phyloP scores from a whole-genome alignment of 441 rosid species.

The Cnidoscolus chayamansa region DNA sequence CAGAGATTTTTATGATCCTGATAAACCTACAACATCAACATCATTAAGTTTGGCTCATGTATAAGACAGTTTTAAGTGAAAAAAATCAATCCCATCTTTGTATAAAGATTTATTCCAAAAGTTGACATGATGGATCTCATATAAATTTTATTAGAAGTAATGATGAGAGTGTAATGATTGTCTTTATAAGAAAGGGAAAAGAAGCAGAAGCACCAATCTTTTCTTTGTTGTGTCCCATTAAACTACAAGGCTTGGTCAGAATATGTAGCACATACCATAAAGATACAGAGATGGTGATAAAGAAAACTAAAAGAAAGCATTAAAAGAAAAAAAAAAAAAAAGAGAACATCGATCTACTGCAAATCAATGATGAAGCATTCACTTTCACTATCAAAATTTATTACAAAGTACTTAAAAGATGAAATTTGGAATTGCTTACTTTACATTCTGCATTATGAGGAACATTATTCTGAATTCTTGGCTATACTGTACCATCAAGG shows the following conservation, averaged over 20 bases:
- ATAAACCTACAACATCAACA: no score
- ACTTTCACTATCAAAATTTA: not conserved
- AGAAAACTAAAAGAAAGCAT: not conserved
- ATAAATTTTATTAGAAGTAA: no score
- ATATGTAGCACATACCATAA: not conserved
- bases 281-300: not conserved
- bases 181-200: no score
- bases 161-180: no score
- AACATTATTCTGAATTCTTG: not conserved
- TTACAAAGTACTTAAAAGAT: not conserved
- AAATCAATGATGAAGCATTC: not conserved
- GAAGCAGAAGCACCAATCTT: not conserved
- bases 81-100: no score
- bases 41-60: not conserved
- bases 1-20: no score
- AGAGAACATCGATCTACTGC: not conserved
- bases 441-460: not conserved
- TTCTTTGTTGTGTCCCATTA: not conserved
- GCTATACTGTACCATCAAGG: no score
- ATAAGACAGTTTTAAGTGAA: no score
- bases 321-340: not conserved
- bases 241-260: not conserved
- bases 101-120: not conserved
- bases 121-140: not conserved
- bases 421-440: constrained; percentile 9